These are phyloP conservation scores for Aspergillus affinis DNA, from an alignment of 495 filamentous ascomycete species.

Conservation along the genomic window DNA sequence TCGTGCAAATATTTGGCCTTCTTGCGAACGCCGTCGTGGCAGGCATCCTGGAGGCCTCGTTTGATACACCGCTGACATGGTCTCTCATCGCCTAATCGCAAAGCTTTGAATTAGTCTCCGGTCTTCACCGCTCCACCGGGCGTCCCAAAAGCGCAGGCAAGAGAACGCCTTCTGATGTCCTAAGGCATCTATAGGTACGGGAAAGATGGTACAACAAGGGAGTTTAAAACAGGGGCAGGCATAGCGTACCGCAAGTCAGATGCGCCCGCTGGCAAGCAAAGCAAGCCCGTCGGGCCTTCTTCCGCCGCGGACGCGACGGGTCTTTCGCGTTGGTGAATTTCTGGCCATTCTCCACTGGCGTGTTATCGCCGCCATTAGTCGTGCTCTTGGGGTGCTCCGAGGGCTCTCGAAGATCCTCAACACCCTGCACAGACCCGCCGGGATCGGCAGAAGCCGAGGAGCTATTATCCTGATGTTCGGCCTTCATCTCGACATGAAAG, in stretches of 20 bases:
- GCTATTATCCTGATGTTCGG: slow-evolving; percentile 50
- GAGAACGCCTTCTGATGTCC: neutral
- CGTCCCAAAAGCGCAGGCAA: neutral
- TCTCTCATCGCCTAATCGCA: slow-evolving; percentile 70
- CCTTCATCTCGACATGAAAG: slow-evolving; percentile 51
- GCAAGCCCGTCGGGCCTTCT: slow-evolving; percentile 94
- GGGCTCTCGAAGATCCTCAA: slow-evolving; percentile 50
- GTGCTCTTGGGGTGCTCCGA: slow-evolving; percentile 49
- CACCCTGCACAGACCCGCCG: slow-evolving; percentile 49
- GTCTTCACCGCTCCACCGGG: neutral
- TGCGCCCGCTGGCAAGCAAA: slow-evolving; percentile 97
- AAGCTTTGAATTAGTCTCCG: neutral
- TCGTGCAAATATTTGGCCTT: slow-evolving; percentile 99
- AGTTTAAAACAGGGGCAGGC: slow-evolving; percentile 1
- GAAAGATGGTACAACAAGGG: neutral
- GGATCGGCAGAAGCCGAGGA: slow-evolving; percentile 46
- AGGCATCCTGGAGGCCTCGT: slow-evolving; percentile 81
- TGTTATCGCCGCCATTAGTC: slow-evolving; percentile 57
- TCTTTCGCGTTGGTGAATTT: slow-evolving; percentile 47
- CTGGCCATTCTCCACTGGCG: slow-evolving; percentile 29
- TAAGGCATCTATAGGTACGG: neutral
- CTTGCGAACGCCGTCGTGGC: slow-evolving; percentile 94
- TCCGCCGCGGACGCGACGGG: slow-evolving; percentile 80
- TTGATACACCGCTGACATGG: slow-evolving; percentile 95
- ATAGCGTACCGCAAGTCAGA: slow-evolving; percentile 88